Conservation (phyloP, 257 asterid genomes). For the Nicotiana sylvestris region DNA sequence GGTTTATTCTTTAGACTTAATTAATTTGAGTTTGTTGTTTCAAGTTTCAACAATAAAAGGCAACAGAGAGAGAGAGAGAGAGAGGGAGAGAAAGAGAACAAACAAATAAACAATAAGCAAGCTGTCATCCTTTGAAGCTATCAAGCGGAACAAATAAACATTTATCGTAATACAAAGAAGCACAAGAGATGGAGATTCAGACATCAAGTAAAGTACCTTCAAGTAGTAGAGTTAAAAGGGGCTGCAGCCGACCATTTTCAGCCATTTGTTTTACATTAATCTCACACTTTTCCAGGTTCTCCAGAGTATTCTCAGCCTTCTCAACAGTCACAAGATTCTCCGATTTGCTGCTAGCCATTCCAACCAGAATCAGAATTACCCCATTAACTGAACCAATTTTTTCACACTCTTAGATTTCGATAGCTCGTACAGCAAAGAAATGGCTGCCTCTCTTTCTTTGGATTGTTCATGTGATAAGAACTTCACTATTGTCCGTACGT, state of each 20-base stretch:
- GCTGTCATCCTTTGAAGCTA: background rate
- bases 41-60: background rate
- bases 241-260: too few species aligned
- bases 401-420: constrained; percentile 73
- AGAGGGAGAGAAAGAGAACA: too few species aligned
- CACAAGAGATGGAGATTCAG: background rate
- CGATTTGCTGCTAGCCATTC: constrained; percentile 90
- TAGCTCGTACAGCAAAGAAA: constrained; percentile 76
- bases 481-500: constrained; percentile 77
- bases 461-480: constrained; percentile 73
- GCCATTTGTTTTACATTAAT: too few species aligned
- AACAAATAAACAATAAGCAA: too few species aligned
- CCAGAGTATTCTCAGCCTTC: constrained; percentile 75
- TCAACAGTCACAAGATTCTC: constrained; percentile 70
- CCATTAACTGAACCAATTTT: constrained; percentile 86
- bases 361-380: constrained; percentile 76
- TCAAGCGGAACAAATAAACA: constrained; percentile 4
- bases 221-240: too few species aligned
- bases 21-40: background rate
- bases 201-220: constrained; percentile 46
- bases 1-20: background rate
- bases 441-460: constrained; percentile 88
- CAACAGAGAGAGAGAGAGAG: background rate
- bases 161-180: background rate
- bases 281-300: constrained; percentile 57